Base-by-base conservation (phyloP, 176 grass and related monocot genomes). In the Poa annua region DNA sequence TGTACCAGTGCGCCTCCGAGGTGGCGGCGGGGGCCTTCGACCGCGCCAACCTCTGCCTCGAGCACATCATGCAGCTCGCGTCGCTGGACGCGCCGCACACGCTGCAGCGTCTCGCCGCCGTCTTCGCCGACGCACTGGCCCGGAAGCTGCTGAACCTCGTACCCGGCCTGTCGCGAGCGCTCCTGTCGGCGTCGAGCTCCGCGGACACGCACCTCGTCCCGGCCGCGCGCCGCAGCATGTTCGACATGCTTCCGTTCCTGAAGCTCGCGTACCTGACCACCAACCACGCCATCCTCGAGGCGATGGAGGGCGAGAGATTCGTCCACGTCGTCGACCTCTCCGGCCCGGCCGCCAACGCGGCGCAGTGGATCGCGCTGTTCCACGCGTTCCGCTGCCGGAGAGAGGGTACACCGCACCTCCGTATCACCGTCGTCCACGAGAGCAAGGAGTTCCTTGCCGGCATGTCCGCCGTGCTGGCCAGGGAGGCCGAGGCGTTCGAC, bases 341-440 rank as follows among this genome's bases (percentile, higher is more conserved):
- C 49, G 88, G 88, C 57, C 73, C 89, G 16, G 83, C 75, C 17
- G 51, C 89, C 16, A 88, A 94, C 67, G 35, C 86, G 3, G 87
- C 88, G 73, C 92, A 94, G 73, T 94, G 92, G 92, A 80, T 90
- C 10, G 92, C 92, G 41, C 83, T 94, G 6, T 90, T 94, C 59
- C 86, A 91, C 78, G 78, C 89, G 4, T 88, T 94, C 61, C 77
- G 77, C 10, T 67, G 24, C 36, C 86, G 92, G 7, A 84, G 77
- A 2, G 92, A 83, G 0, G 89, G 89, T 5, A 74, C 89, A 1
- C 92, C 92, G 3, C 71, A 83, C 74, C 92, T 94, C 34, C 91
- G 91, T 21, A 69, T 93, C 66, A 93, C 88, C 8, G 88, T 69
- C 20, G 86, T 92, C 11, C 77, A 88, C 49, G 72, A 91, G 35